Base-by-base conservation (phyloP, 768 basidiomycete genomes). In the Russula sp. region DNA sequence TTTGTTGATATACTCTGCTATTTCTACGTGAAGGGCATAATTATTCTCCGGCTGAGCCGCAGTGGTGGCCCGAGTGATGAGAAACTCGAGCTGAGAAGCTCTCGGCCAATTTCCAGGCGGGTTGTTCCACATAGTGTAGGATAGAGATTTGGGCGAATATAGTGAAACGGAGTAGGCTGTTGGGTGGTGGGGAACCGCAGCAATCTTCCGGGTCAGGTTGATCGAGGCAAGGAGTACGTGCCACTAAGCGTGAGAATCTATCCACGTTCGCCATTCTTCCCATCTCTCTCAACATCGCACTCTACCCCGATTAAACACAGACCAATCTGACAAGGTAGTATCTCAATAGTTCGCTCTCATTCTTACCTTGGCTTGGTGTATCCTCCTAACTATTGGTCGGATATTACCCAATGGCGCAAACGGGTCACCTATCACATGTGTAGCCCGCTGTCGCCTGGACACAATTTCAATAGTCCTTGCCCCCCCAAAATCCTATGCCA, bases 1-100 rank as follows among this genome's bases (percentile, higher is more conserved):
- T 59, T 77, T 77, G 74, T 95, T 96, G 75, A 98, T 85, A 69
- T 88, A 84, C 64, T 98, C 95, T 14, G 93, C 94, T 36, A 98
- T 85, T 73, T 98, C 94, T 66, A 99, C 81, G 72, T 98, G 92
- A 32, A 88, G 76, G 0, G 90, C 87, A 75, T 93, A 92, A 75
- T 97, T 96, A 34, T 94, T 94, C 71, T 94, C 93, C 66, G 83
- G 83, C 6, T 91, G 78, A 6, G 85, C 82, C 0, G 94, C 88
- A 65, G 94, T 92, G 75, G 93, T 96, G 11, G 92, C 90, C 48
- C 90, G 84, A 57, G 88, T 82, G 65, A 91, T 79, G 63, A 92
- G 80, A 34, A 86, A 74, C 67, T 92, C 86, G 39, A 90, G 78
- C 14, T 81, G 81, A 20, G 87, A 87, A 1, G 79, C 74, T 60